These are phyloP conservation scores for Aspergillus quadricinctus DNA, from an alignment of 2,329 filamentous ascomycete genomes.

Conservation along the genomic window DNA sequence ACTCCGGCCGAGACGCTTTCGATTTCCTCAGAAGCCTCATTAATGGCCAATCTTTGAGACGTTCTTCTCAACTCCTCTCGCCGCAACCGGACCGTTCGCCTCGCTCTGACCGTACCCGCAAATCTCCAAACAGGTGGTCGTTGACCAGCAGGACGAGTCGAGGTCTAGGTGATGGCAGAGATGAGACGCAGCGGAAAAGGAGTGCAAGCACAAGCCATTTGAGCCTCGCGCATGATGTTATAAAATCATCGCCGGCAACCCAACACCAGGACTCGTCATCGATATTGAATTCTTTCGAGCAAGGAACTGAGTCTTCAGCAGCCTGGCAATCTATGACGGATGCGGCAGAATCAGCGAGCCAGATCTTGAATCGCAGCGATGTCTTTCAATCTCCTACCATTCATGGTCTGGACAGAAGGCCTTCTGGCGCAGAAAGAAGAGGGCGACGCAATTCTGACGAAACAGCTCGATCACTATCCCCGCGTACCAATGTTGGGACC, in stretches of 20 bases:
- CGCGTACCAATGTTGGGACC: slow-evolving; percentile 19
- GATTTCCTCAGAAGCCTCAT: slow-evolving; percentile 70
- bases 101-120: slow-evolving; percentile 13
- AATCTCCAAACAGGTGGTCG: slow-evolving; percentile 19
- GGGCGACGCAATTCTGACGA: slow-evolving; percentile 31
- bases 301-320: slow-evolving; percentile 68
- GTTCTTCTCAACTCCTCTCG: slow-evolving; percentile 32
- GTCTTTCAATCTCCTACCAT: slow-evolving; percentile 81
- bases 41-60: slow-evolving; percentile 52
- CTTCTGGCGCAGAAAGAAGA: slow-evolving; percentile 23
- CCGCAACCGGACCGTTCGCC: slow-evolving; percentile 9
- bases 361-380: slow-evolving; percentile 81
- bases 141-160: slow-evolving; percentile 14
- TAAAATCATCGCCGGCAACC: slow-evolving; percentile 48
- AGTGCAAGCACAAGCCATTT: slow-evolving; percentile 61
- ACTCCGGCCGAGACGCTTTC: slow-evolving; percentile 76
- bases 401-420: slow-evolving; percentile 27
- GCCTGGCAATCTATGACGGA: slow-evolving; percentile 68
- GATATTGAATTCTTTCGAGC: slow-evolving; percentile 68
- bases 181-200: slow-evolving; percentile 37
- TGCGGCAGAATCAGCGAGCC: slow-evolving; percentile 75
- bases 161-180: slow-evolving; percentile 6
- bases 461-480: slow-evolving; percentile 28
- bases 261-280: slow-evolving; percentile 64
- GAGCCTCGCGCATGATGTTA: slow-evolving; percentile 47